Evolutionary conservation across 495 filamentous ascomycete species (phyloP).

Genomic region (Daldinia vernicosa): DNA sequence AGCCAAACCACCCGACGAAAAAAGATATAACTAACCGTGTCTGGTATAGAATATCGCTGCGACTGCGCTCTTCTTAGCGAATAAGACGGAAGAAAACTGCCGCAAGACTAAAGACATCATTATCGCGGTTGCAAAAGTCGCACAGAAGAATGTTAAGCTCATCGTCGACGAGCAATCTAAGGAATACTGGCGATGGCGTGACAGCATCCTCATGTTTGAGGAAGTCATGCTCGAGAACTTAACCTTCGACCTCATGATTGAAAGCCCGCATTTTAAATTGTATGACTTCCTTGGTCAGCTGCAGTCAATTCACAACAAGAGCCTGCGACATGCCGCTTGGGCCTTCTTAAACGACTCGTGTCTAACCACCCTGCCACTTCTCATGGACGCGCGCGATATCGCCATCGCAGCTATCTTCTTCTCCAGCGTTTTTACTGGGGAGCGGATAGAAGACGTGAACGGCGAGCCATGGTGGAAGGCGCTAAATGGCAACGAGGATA

Average conservation of each 20-base stretch:
- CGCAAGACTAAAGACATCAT: slow-evolving; percentile 94
- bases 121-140: slow-evolving; percentile 89
- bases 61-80: slow-evolving; percentile 89
- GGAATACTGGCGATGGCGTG: slow-evolving; percentile 96
- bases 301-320: slow-evolving; percentile 73
- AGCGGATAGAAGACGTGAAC: slow-evolving; percentile 76
- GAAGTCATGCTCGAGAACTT: slow-evolving; percentile 89
- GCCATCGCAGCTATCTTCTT: slow-evolving; percentile 89
- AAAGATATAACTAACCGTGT: slow-evolving; percentile 9
- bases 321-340: slow-evolving; percentile 84
- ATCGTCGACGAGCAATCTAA: slow-evolving; percentile 93
- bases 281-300: slow-evolving; percentile 79
- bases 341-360: slow-evolving; percentile 90
- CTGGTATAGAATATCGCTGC: slow-evolving; percentile 75
- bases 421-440: slow-evolving; percentile 72
- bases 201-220: slow-evolving; percentile 89
- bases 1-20: neutral
- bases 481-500: slow-evolving; percentile 68
- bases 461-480: slow-evolving; percentile 89
- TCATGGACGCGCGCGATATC: slow-evolving; percentile 79
- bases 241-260: slow-evolving; percentile 92
- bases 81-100: slow-evolving; percentile 95
- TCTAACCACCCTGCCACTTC: slow-evolving; percentile 84
- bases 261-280: slow-evolving; percentile 82
- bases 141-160: slow-evolving; percentile 88